Conservation (phyloP, 2,329 filamentous ascomycete species). For the Fusarium avenaceum region DNA sequence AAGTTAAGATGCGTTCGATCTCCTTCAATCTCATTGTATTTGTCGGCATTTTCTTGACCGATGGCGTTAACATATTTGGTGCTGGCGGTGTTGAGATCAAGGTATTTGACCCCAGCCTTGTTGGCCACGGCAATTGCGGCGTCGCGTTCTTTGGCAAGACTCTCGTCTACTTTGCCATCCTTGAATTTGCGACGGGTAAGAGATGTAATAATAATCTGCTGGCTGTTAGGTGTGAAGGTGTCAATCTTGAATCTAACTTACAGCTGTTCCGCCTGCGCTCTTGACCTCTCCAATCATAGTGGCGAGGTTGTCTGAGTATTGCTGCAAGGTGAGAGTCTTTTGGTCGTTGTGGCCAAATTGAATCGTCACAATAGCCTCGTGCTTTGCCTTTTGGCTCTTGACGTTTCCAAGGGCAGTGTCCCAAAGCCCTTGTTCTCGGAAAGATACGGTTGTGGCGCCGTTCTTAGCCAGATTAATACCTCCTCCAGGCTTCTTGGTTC, state of each 20-base stretch:
- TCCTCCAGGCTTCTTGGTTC: not conserved
- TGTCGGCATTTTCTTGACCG: constrained; percentile 17
- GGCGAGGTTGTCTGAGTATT: constrained; percentile 18
- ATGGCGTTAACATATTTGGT: constrained; percentile 28
- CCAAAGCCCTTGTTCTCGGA: constrained; percentile 16
- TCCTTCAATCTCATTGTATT: constrained; percentile 24
- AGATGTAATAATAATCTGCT: constrained; percentile 13
- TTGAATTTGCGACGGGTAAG: constrained; percentile 25
- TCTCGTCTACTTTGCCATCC: constrained; percentile 15
- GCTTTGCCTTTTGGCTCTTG: not conserved
- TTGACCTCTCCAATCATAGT: constrained; percentile 13
- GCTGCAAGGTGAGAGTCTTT: constrained; percentile 21
- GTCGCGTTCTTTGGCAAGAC: constrained; percentile 11
- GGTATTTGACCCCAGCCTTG: not conserved
- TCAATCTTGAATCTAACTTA: not conserved
- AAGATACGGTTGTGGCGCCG: constrained; percentile 20
- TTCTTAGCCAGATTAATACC: constrained; percentile 28
- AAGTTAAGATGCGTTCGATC: constrained; percentile 20
- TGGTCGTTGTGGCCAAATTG: constrained; percentile 27
- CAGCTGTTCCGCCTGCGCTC: constrained; percentile 18
- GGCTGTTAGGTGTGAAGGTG: not conserved
- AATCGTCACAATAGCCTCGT: constrained; percentile 23
- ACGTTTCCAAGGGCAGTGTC: not conserved
- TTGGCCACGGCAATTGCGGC: constrained; percentile 16
- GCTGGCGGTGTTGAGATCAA: constrained; percentile 15